Base-by-base conservation (phyloP, 2,329 filamentous ascomycete species). In the Teratosphaeria zuluensis region DNA sequence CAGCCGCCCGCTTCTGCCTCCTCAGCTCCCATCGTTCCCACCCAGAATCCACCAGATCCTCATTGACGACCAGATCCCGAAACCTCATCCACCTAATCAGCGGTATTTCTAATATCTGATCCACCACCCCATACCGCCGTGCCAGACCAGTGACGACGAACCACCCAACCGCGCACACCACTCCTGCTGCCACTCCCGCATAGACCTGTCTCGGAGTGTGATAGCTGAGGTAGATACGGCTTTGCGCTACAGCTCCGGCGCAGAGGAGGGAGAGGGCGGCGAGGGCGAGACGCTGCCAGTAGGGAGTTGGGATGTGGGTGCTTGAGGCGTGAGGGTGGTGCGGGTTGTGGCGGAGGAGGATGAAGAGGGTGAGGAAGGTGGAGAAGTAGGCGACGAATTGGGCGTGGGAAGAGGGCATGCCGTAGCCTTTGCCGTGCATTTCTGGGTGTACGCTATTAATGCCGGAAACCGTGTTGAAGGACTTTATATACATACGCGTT, bases 381-480 rank as follows among this genome's bases (percentile, higher is more conserved):
- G 90, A 87, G 81, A 96, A 97, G 78, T 90, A 99, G 58, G 88
- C 83, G 61, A 92, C 88, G 72, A 96, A 99, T 77, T 99, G 94
- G 8, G 94, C 89, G 76, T 99, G 94, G 42, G 92, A 96, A 7
- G 84, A 86, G 11, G 94, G 94, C 95, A 99, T 99, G 67, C 94
- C 95, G 71, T 99, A 99, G 63, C 94, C 94, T 74, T 95, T 95
- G 58, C 90, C 84, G 69, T 92, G 85, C 78, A 86, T 84, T 74
- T 83, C 83, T 85, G 64, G 28, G 54, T 21, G 48, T 24, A n/a
- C 30, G 8, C 2, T 59, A 32, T 54, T 28, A 55, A 35, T 52
- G 21, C 24, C 3, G n/a, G 48, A 14, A 16, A 11, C 16, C 21
- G 12, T 32, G 21, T 28, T 38, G 8, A 42, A 42, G 42, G 24